Percentiles rank a stretch among this genome's conserved stretches.
Evolutionary conservation across 2,329 filamentous ascomycete genomes (phyloP).

Genomic region (Helminthosporium solani): DNA sequence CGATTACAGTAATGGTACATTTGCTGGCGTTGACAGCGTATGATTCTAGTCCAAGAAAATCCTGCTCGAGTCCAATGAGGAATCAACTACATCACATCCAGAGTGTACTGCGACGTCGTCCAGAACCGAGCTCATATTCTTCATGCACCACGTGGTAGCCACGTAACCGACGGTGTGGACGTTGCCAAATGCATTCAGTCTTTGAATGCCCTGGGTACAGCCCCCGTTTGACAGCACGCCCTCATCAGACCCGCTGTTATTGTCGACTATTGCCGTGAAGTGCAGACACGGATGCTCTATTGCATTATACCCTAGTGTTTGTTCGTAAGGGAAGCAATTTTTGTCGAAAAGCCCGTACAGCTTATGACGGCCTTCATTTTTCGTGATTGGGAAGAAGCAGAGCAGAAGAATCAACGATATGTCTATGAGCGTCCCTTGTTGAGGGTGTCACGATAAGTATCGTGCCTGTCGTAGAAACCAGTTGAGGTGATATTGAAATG

Average conservation of each 20-base stretch:
- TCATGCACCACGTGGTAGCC: slow-evolving; percentile 50
- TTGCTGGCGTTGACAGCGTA: slow-evolving; percentile 16
- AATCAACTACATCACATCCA: slow-evolving; percentile 45
- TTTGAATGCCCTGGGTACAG: slow-evolving; percentile 46
- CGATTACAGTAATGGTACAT: slow-evolving; percentile 22
- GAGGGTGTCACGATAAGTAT: slow-evolving; percentile 3
- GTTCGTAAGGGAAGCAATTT: slow-evolving; percentile 1
- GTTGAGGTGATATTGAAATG: neutral
- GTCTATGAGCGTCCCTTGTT: slow-evolving; percentile 13
- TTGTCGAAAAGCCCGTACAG: slow-evolving; percentile 34
- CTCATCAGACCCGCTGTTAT: slow-evolving; percentile 50
- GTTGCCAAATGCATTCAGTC: slow-evolving; percentile 48
- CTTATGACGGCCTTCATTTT: slow-evolving; percentile 49
- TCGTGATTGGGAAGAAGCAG: slow-evolving; percentile 51
- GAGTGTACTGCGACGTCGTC: slow-evolving; percentile 50
- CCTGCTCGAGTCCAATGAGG: slow-evolving; percentile 46
- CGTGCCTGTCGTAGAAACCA: neutral
- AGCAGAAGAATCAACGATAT: slow-evolving; percentile 49
- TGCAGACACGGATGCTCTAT: slow-evolving; percentile 43
- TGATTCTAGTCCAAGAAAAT: slow-evolving; percentile 55
- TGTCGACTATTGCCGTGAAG: slow-evolving; percentile 55
- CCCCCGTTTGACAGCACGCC: slow-evolving; percentile 45
- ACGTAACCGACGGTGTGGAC: slow-evolving; percentile 54
- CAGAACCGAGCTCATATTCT: slow-evolving; percentile 20
- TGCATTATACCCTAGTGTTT: slow-evolving; percentile 12